Base-by-base conservation (phyloP, 345 rosid species). In the Aurinia saxatilis region DNA sequence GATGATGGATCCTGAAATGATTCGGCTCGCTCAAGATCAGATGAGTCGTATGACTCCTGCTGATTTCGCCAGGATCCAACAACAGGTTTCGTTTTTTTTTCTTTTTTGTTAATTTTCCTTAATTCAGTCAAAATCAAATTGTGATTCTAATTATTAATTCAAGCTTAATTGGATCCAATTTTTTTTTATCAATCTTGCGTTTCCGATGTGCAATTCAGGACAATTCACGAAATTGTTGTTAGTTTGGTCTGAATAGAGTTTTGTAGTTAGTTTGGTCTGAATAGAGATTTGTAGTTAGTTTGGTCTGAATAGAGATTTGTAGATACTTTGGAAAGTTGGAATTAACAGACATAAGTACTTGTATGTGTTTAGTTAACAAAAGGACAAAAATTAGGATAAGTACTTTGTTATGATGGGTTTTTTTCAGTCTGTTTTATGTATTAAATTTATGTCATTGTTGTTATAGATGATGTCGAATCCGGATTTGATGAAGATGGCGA, bases 401-500 rank as follows among this genome's bases (percentile, higher is more conserved):
- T n/a, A 30, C 15, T n/a, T n/a, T n/a, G n/a, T n/a, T n/a, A n/a
- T n/a, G n/a, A n/a, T n/a, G n/a, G 34, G 39, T 39, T 55, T 7
- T 35, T 56, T 59, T n/a, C 0, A 10, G 17, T 63, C 41, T 49
- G 61, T 48, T 57, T 19, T 42, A 29, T 14, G 5, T 49, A 17
- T 34, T 21, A 13, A 25, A 5, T 29, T n/a, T 37, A 3, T 39
- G 36, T 37, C 36, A 12, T 16, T 76, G 75, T 66, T 46, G 1
- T 16, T 72, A 65, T 76, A 95, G 98, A 81, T 90, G 92, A 86
- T 88, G 96, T 76, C 96, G 16, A 95, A 95, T 75, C 99, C 97
- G 11, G 96, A 90, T 3, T 79, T 87, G 82, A 80, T 95, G 91
- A 95, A 74, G 60, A 90, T 90, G 88, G 98, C 99, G n/a, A 73